A percentile compares a stretch with the other conserved stretches of the same genome.
These are phyloP conservation scores for Beauveria pseudobassiana DNA, from an alignment of 2,329 filamentous ascomycete species.

Conservation along the genomic window DNA sequence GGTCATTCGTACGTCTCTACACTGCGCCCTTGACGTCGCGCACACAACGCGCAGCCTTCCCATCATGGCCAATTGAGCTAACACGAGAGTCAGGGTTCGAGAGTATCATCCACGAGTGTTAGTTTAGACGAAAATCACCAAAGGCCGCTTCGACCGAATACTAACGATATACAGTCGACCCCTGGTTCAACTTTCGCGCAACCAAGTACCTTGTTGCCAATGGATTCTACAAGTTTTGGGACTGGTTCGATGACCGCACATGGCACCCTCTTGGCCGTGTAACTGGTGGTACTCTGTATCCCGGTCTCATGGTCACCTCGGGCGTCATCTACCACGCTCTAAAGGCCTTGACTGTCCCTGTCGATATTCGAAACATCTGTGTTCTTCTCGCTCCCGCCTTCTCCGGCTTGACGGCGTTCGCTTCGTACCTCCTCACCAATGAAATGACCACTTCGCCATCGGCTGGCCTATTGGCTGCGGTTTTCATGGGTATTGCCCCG, in stretches of 20 bases:
- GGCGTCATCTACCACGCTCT: slow-evolving; percentile 93
- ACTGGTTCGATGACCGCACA: slow-evolving; percentile 99
- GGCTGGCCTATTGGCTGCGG: slow-evolving; percentile 86
- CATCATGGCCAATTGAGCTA: slow-evolving; percentile 19
- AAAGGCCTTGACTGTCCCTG: slow-evolving; percentile 77
- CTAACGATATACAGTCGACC: slow-evolving; percentile 64
- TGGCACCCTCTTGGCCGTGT: slow-evolving; percentile 98
- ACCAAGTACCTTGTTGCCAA: slow-evolving; percentile 95
- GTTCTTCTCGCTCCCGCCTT: slow-evolving; percentile 91
- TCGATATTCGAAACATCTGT: slow-evolving; percentile 98
- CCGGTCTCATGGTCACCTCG: slow-evolving; percentile 97
- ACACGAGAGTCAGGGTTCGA: slow-evolving; percentile 66
- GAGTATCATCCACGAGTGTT: slow-evolving; percentile 99
- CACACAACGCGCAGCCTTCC: not conserved
- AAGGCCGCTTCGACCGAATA: slow-evolving; percentile 11
- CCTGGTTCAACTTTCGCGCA: slow-evolving; percentile 99
- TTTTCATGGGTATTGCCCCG: slow-evolving; percentile 95
- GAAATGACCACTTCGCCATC: slow-evolving; percentile 96
- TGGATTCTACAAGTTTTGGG: slow-evolving; percentile 99
- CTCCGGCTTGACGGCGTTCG: slow-evolving; percentile 87
- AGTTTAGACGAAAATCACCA: slow-evolving; percentile 33
- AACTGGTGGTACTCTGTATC: slow-evolving; percentile 97
- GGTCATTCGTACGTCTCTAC: slow-evolving; percentile 72
- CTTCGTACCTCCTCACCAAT: slow-evolving; percentile 88
- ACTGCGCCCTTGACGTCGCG: not conserved